Evolutionary conservation across 2,329 filamentous ascomycete genomes (phyloP).

Genomic region (Metarhizium robertsii): DNA sequence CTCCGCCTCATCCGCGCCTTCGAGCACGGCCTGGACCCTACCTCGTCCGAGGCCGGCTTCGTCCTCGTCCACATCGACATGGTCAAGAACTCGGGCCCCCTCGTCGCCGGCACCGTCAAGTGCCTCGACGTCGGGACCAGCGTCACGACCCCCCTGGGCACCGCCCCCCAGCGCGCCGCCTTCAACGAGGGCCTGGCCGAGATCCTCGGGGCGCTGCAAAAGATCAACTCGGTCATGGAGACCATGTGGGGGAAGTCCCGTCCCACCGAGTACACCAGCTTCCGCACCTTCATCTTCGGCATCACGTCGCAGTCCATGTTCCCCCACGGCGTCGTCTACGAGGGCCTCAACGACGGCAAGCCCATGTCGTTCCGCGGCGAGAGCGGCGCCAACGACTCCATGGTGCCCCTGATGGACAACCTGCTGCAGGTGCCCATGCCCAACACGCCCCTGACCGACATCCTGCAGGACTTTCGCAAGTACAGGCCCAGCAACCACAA

Average conservation of each 20-base stretch:
- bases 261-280: slow-evolving; percentile 74
- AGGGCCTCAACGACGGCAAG: slow-evolving; percentile 62
- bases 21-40: slow-evolving; percentile 77
- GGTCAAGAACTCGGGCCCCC: slow-evolving; percentile 74
- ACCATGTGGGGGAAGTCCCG: slow-evolving; percentile 87
- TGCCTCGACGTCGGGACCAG: slow-evolving; percentile 47
- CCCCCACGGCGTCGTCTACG: slow-evolving; percentile 81
- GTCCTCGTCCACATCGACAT: slow-evolving; percentile 95
- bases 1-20: slow-evolving; percentile 84
- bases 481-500: slow-evolving; percentile 87
- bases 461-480: slow-evolving; percentile 78
- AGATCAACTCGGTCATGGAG: slow-evolving; percentile 76
- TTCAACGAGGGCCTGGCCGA: slow-evolving; percentile 57
- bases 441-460: slow-evolving; percentile 76
- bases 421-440: slow-evolving; percentile 83
- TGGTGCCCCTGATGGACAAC: slow-evolving; percentile 85
- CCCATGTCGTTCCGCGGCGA: slow-evolving; percentile 82
- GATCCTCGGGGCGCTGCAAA: slow-evolving; percentile 49
- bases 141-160: slow-evolving; percentile 16
- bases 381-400: slow-evolving; percentile 88
- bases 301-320: slow-evolving; percentile 94
- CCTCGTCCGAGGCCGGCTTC: slow-evolving; percentile 87
- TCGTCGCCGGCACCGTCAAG: slow-evolving; percentile 64
- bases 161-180: slow-evolving; percentile 31
- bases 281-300: slow-evolving; percentile 95